Base-by-base conservation (phyloP, 371 early-diverging fungal genomes). In the Apophysomyces ossiformis region DNA sequence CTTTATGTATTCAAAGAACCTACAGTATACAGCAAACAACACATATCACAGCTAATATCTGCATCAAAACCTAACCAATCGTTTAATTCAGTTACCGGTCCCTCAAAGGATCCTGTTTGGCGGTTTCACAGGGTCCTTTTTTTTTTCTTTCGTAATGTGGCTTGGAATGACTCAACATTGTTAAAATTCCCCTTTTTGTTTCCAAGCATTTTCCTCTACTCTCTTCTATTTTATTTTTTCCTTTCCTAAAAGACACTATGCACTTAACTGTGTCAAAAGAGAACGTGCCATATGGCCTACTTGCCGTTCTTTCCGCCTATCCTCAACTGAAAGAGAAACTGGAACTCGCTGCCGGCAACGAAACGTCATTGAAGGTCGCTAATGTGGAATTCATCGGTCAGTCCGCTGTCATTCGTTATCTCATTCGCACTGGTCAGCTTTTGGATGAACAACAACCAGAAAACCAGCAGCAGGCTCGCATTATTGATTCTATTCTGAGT, bases 401-500 rank as follows among this genome's bases (percentile, higher is more conserved):
- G 11, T 72, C 73, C 9, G 65, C 82, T 58, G 73, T 78, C 5
- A 71, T 76, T 35, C 82, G 82, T 59, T 81, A 63, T 61, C 72
- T 81, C 44, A 72, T 71, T 36, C 82, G 82, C 57, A 57, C 68
- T 15, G 61, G 41, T 56, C 54, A 68, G 60, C 63, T 81, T 63
- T 58, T 60, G 63, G 64, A 76, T 71, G 74, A 69, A 64, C 56
- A 67, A 67, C 63, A 9, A 46, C 57, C 65, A 46, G 46, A 66
- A 58, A 41, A 63, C 37, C 71, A 68, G 64, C 39, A 63, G 60
- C 43, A 74, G 64, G 71, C 78, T 61, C 68, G 58, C 46, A 63
- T 61, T 60, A 47, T 73, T 64, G 69, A 76, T 73, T 36, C 69
- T 61, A 45, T 78, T 67, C 39, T 78, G 62, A 61, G 61, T 54